A percentile compares a stretch with the other conserved stretches of the same genome.
Evolutionary conservation across 345 rosid species (phyloP).

Genomic region (Microcos paniculata): DNA sequence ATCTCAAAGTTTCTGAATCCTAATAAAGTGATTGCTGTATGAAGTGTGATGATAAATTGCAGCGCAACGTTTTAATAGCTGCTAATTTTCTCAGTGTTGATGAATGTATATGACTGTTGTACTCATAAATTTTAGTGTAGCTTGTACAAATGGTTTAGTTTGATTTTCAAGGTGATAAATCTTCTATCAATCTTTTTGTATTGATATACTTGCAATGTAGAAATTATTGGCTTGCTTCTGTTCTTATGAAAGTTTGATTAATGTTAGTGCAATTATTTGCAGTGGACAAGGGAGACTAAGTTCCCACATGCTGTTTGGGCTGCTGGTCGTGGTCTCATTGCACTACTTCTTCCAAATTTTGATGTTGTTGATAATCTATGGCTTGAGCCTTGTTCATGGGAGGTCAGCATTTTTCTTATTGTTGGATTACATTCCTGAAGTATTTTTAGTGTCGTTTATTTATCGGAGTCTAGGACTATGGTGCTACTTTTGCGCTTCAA

Average conservation of each 20-base stretch:
- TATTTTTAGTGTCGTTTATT: not conserved
- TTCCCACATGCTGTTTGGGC: conserved; percentile 96
- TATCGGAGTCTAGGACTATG: conserved; percentile 5
- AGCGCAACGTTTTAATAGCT: not conserved
- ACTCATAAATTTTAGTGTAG: not conserved
- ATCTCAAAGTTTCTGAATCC: conserved; percentile 2
- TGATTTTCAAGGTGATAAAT: not conserved
- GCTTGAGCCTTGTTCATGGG: conserved; percentile 95
- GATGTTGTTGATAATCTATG: conserved; percentile 82
- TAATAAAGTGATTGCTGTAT: not conserved
- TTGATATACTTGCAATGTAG: not conserved
- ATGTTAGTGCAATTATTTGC: conserved; percentile 11
- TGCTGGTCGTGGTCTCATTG: conserved; percentile 88
- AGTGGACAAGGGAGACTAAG: conserved; percentile 93
- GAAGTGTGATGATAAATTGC: not conserved
- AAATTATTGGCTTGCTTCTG: not conserved
- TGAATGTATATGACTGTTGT: not conserved
- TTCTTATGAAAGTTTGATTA: conserved; percentile 14
- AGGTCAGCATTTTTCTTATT: conserved; percentile 39
- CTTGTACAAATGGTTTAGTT: not conserved
- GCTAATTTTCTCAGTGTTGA: not conserved
- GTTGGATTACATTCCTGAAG: not conserved
- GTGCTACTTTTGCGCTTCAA: not conserved
- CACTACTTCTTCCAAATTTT: conserved; percentile 76
- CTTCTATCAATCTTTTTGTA: conserved; percentile 3